Conservation (phyloP, 495 filamentous ascomycete species). For the Aspergillus heteromorphus region DNA sequence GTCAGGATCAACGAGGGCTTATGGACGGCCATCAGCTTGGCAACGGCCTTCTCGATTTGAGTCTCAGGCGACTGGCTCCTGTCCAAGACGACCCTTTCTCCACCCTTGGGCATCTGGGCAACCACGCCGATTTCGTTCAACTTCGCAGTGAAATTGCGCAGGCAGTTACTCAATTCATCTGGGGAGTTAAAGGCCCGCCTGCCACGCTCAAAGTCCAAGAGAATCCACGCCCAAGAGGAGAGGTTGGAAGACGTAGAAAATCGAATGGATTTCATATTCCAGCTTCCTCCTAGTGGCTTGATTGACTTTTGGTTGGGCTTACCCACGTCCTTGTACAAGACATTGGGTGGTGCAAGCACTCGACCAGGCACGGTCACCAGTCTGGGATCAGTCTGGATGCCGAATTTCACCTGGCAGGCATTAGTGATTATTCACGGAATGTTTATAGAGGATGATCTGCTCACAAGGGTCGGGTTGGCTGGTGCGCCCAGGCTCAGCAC, state of each 20-base stretch:
- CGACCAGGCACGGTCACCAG: conserved; percentile 63
- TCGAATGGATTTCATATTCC: conserved; percentile 50
- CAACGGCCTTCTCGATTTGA: conserved; percentile 23
- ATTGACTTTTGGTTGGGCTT: conserved; percentile 21
- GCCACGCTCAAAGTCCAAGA: conserved; percentile 6
- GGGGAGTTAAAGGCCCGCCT: conserved; percentile 4
- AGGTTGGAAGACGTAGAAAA: conserved; percentile 36
- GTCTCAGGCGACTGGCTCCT: conserved; percentile 10
- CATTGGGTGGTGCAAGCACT: conserved; percentile 48
- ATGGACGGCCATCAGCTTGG: conserved; percentile 23
- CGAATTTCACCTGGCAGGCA: conserved; percentile 43
- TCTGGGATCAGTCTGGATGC: conserved; percentile 44
- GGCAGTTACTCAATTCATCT: conserved; percentile 5
- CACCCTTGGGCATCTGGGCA: conserved; percentile 9
- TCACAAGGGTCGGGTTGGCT: conserved; percentile 10
- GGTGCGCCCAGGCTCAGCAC: conserved; percentile 37
- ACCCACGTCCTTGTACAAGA: conserved; percentile 47
- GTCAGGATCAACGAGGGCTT: conserved; percentile 55
- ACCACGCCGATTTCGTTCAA: conserved; percentile 28
- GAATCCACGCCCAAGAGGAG: conserved; percentile 35
- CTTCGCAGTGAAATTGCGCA: conserved; percentile 16
- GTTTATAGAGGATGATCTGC: conserved; percentile 25
- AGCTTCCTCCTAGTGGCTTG: conserved; percentile 32
- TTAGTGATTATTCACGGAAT: neutral
- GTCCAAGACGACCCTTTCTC: conserved; percentile 13